These are phyloP conservation scores for Yarrowia bubula DNA, from an alignment of 805 yeast genomes.

Conservation along the genomic window DNA sequence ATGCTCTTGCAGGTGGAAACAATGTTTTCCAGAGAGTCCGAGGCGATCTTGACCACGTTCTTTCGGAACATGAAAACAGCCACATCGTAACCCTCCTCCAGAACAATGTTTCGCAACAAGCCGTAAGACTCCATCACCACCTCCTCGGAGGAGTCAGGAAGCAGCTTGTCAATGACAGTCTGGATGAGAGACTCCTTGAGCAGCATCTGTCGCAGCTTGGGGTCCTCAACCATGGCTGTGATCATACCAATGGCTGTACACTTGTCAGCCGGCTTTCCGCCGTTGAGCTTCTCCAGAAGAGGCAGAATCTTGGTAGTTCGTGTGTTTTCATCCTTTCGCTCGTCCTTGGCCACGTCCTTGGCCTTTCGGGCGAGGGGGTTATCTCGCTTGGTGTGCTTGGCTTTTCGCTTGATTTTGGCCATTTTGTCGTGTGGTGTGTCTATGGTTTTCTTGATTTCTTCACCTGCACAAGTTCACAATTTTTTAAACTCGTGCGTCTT, in stretches of 20 bases:
- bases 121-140: constrained; percentile 80
- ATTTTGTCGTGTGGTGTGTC: constrained; percentile 40
- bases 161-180: constrained; percentile 57
- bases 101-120: constrained; percentile 69
- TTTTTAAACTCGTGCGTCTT: constrained; percentile 21
- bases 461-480: neutral
- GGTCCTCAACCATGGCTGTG: constrained; percentile 67
- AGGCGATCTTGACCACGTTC: constrained; percentile 66
- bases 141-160: constrained; percentile 69
- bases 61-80: constrained; percentile 74
- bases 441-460: neutral
- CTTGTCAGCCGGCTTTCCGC: constrained; percentile 67
- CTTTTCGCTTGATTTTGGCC: constrained; percentile 75
- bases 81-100: constrained; percentile 86
- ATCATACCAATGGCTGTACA: constrained; percentile 75
- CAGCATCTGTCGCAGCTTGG: constrained; percentile 56
- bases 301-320: constrained; percentile 63
- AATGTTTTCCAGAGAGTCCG: constrained; percentile 51
- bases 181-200: constrained; percentile 71
- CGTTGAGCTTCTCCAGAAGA: constrained; percentile 59
- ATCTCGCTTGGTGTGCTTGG: constrained; percentile 45
- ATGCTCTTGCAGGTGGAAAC: constrained; percentile 46
- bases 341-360: constrained; percentile 39
- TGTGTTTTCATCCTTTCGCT: constrained; percentile 47
- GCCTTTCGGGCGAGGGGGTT: constrained; percentile 35